Conservation (phyloP, 192 early-diverging fungal species). For the Coemansia biformis region DNA sequence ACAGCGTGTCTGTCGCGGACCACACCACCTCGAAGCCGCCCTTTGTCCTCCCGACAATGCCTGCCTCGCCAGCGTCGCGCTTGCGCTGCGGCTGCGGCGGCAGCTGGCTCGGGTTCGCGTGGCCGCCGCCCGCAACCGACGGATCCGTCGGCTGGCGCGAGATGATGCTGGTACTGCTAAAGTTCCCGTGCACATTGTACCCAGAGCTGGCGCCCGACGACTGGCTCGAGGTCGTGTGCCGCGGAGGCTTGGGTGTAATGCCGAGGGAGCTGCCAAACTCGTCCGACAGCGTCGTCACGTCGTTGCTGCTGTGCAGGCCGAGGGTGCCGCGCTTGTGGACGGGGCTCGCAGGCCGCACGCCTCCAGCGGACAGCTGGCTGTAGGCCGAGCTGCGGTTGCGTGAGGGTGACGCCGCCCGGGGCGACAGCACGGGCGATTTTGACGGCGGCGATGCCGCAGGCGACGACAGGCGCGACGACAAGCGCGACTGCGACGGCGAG, state of each 20-base stretch:
- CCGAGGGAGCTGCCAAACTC: conserved; percentile 36
- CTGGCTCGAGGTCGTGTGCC: conserved; percentile 37
- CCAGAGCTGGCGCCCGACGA: conserved; percentile 44
- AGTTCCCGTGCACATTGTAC: conserved; percentile 24
- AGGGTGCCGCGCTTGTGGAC: conserved; percentile 43
- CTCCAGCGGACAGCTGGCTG: conserved; percentile 23
- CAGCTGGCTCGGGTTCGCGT: conserved; percentile 1
- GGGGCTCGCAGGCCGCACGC: conserved; percentile 24
- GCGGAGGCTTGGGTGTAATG: conserved; percentile 13
- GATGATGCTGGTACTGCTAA: conserved; percentile 18
- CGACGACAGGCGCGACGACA: conserved; percentile 22
- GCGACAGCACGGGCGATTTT: conserved; percentile 22
- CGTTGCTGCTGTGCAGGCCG: conserved; percentile 31
- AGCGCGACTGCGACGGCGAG: conserved; percentile 12
- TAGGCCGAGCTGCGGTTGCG: conserved; percentile 26
- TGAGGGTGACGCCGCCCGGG: conserved; percentile 14
- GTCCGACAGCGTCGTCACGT: conserved; percentile 29
- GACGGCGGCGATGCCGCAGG: conserved; percentile 14
- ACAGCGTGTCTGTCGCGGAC: conserved; percentile 38
- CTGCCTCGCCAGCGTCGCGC: conserved; percentile 48
- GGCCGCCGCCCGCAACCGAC: conserved; percentile 18
- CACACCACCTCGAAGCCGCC: conserved; percentile 51
- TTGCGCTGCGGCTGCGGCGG: conserved; percentile 26
- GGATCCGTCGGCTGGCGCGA: conserved; percentile 19
- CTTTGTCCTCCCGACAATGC: conserved; percentile 46